Base-by-base conservation (phyloP, 2,329 filamentous ascomycete genomes). In the Cryphonectria japonica region DNA sequence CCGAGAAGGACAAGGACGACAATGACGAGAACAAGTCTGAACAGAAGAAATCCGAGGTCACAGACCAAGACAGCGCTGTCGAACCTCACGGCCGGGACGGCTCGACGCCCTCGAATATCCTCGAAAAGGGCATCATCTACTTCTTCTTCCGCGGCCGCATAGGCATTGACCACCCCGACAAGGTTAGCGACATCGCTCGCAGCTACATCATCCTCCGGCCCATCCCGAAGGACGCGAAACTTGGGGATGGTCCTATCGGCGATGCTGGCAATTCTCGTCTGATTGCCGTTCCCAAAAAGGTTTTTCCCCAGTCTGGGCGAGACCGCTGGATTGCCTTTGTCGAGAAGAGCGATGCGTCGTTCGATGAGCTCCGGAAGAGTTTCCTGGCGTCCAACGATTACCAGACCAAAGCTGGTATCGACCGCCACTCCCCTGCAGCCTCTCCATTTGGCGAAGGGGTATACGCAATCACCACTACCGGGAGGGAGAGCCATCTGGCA, bases 101-200 rank as follows among this genome's bases (percentile, higher is more conserved):
- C 22, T 69, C 69, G 0, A 77, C 84, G 0, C 82, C 85, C 0
- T 83, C 86, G 0, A 86, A 76, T 66, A 89, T 97, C 34, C 85
- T 97, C 2, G 94, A 98, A 78, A 97, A 96, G 77, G 94, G 94
- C 3, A 87, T 96, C 75, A 90, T 97, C 75, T 97, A 97, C 84
- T 97, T 97, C 85, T 97, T 97, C 84, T 91, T 92, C 76, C 91
- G 94, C 26, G 89, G 90, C 9, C 90, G 93, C 16, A 93, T 97
- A 52, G 88, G 89, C 66, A 86, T 93, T 37, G 88, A 93, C 5
- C 86, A 93, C 8, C 91, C 93, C 0, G 86, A 91, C 26, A 85
- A 87, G 62, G 84, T 95, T 0, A 82, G 87, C 57, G 94, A 97
- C 67, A 87, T 97, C 65, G 89, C 92, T 59, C 91, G 93, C 65